Percentiles rank a stretch among this genome's conserved stretches.
Evolutionary conservation across 2,329 filamentous ascomycete species (phyloP).

Genomic region (Emergomyces pasteurianus): DNA sequence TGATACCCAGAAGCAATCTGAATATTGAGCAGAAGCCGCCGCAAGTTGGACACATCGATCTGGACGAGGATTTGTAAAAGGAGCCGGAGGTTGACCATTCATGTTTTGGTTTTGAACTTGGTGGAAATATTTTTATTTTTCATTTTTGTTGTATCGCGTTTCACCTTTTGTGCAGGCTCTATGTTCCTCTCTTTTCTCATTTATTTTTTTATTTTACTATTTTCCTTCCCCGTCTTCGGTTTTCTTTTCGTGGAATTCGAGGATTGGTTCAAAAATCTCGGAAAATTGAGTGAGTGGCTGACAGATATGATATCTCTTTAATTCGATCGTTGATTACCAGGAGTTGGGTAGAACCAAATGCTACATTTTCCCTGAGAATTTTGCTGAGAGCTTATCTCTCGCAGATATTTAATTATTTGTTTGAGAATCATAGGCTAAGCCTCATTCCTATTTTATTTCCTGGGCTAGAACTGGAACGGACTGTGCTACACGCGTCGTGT

Average conservation of each 20-base stretch:
- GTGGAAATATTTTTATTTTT: background rate
- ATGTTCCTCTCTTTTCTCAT: background rate
- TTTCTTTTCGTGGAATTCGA: background rate
- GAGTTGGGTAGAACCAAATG: background rate
- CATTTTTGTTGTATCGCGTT: background rate
- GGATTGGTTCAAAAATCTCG: background rate
- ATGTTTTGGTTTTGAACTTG: background rate
- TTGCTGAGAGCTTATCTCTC: background rate
- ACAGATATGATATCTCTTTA: background rate
- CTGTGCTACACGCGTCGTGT: too few species aligned
- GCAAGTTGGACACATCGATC: background rate
- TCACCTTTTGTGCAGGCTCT: background rate
- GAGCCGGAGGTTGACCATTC: background rate
- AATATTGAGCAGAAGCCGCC: background rate
- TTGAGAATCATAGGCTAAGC: background rate
- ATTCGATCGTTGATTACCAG: background rate
- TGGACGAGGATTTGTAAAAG: background rate
- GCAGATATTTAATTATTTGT: background rate
- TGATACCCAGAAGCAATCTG: background rate
- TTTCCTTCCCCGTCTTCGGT: background rate
- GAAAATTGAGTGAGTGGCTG: background rate
- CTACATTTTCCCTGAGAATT: too few species aligned
- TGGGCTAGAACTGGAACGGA: background rate
- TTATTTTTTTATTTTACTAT: background rate
- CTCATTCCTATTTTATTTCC: background rate